Evolutionary conservation across 768 basidiomycete species (phyloP), one percentile per base, ranked within the genome.

Genomic region (Glaciozyma martinii): DNA sequence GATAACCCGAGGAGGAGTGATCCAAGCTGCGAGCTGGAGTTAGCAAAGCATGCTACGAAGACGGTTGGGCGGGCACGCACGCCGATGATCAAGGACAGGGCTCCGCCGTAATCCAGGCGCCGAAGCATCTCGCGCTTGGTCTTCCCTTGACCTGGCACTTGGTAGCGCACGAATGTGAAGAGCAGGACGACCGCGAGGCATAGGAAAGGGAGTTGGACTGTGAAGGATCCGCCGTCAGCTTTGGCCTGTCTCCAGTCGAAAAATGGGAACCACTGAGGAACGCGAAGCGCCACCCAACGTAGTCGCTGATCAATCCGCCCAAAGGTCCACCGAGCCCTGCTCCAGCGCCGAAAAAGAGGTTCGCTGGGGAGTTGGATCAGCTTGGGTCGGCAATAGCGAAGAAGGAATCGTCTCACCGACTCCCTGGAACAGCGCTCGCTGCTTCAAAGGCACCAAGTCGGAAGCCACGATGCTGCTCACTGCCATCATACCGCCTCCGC

Each of bases 401-500:
- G 16, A 37, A 9, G 27, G 8, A 12, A 8, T 18, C 23, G 23
- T 25, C 56, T 23, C 16, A 59, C 63, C 85, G 80, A 90, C 81
- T 62, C 92, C 92, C 76, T 98, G 94, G 74, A 91, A 94, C 13
- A 94, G 77, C 3, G 90, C 93, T 60, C 93, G 82, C 66, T 89
- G 85, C 74, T 87, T 86, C 72, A 97, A 76, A 19, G 91, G 90
- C 64, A 97, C 86, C 29, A 95, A 79, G 78, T 98, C 93, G 9
- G 88, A 86, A 62, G 90, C 84, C 54, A 89, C 81, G 62, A 95
- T 33, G 68, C 56, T 52, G 32, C 59, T 61, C 27, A 68, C 60
- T 42, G 69, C 62, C 71, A 76, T 70, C 49, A 83, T 86, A 77
- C 75, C 89, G 21, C 33, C 56, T 55, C 66, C 70, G 32, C 72